phyloP scores from a whole-genome alignment of 2,329 filamentous ascomycete genomes.

The Epichloe coenophiala region DNA sequence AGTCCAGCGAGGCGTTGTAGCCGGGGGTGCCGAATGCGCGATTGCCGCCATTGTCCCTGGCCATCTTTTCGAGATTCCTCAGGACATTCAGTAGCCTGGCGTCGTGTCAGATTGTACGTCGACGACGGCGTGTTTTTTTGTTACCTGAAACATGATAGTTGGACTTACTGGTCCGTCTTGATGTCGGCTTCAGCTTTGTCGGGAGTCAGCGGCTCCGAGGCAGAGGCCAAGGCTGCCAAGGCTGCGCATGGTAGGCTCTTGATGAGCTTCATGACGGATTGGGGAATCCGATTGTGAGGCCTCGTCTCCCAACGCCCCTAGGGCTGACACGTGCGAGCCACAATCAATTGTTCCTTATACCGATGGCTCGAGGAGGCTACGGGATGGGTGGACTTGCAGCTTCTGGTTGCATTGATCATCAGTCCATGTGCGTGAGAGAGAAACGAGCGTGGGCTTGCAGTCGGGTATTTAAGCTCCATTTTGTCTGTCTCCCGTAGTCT shows the following conservation, averaged over 20 bases:
- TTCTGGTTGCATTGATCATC: too few relatives aligned
- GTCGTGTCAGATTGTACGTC: background rate
- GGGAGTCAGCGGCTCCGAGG: slow-evolving; percentile 19
- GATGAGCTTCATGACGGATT: slow-evolving; percentile 10
- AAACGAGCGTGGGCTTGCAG: background rate
- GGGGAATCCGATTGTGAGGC: too few relatives aligned
- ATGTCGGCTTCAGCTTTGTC: slow-evolving; percentile 28
- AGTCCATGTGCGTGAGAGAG: too few relatives aligned
- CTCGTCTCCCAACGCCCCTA: background rate
- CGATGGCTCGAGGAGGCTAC: too few relatives aligned
- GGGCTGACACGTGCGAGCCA: background rate
- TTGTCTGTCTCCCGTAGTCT: too few relatives aligned
- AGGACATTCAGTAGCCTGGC: slow-evolving; percentile 37
- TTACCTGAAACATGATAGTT: background rate
- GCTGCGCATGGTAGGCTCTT: slow-evolving; percentile 5
- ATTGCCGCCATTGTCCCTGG: slow-evolving; percentile 40
- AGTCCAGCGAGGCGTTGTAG: slow-evolving; percentile 44
- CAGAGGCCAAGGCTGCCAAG: slow-evolving; percentile 12
- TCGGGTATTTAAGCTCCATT: background rate
- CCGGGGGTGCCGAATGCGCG: slow-evolving; percentile 46
- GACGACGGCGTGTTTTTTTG: background rate
- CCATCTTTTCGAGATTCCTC: slow-evolving; percentile 40
- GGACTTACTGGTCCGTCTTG: slow-evolving; percentile 21
- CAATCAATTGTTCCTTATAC: too few relatives aligned
- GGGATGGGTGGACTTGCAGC: too few relatives aligned